Base-by-base conservation (phyloP, 2,329 filamentous ascomycete species). In the Colletotrichum lindemuthianum region DNA sequence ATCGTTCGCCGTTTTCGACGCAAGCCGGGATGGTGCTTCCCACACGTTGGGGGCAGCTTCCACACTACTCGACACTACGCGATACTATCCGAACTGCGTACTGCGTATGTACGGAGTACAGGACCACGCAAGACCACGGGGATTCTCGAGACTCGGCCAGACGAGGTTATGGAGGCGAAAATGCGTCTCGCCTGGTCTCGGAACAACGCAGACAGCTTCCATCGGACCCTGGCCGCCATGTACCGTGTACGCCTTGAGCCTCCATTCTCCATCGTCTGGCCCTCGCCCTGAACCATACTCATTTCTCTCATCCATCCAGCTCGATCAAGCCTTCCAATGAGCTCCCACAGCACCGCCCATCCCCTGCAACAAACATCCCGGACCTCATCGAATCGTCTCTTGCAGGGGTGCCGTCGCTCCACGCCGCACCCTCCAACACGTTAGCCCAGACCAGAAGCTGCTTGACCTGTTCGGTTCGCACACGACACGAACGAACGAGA, bases 131-230 rank as follows among this genome's bases (percentile, higher is more conserved):
- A 12, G 45, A 13, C 45, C 45, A 48, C 52, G 48, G 53, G 55
- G 60, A 49, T 32, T 11, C 50, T 34, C 24, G 12, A 34, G 15
- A 41, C 9, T 44, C 36, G 40, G 24, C 15, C 32, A 33, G 41
- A 34, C 24, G 32, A n/a, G 47, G 24, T 49, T 4, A 6, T 49
- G 10, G 47, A 32, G 47, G 47, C 34, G 16, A 12, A 9, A 15
- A 16, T 24, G 49, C 43, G 55, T 55, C 57, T 52, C 49, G 60
- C 60, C 60, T 55, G 36, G 57, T 47, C 24, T 61, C 57, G 49
- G 56, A 45, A 40, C 34, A 45, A 48, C 56, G 43, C 39, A 45
- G 45, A 15, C 40, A 50, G 40, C 37, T 16, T 43, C 44, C 44
- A 9, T 10, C 37, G 15, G 15, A 43, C 15, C 41, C 41, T 3